Percentiles rank a stretch among this genome's conserved stretches.
Conservation (phyloP, 1,284 basidiomycete species). For the Moniliophthora roreri region DNA sequence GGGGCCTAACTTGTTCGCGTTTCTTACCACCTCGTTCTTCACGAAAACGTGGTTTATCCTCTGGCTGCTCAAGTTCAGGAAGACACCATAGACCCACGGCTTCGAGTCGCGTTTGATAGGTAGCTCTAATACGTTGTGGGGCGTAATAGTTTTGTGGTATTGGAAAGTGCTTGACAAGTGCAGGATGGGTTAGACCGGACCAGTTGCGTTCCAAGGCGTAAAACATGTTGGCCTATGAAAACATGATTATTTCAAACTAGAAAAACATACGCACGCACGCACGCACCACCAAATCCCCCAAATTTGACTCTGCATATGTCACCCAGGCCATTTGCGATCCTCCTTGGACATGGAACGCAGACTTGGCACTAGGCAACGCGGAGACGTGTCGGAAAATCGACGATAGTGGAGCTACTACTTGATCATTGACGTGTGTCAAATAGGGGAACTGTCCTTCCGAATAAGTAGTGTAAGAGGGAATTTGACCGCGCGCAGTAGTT, state of each 20-base stretch:
- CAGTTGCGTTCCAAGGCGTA: conserved; percentile 68
- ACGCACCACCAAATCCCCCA: conserved; percentile 71
- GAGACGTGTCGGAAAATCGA: conserved; percentile 65
- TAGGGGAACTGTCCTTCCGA: conserved; percentile 69
- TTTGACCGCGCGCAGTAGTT: conserved; percentile 20
- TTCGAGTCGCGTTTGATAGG: conserved; percentile 57
- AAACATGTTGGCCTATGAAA: conserved; percentile 50
- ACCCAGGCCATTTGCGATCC: conserved; percentile 60
- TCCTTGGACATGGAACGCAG: conserved; percentile 43
- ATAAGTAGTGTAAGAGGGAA: not conserved
- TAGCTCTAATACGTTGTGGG: conserved; percentile 58
- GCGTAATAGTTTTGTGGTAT: conserved; percentile 74
- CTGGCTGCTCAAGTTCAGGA: conserved; percentile 42
- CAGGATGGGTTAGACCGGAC: conserved; percentile 49
- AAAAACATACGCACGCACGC: not conserved
- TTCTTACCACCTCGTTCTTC: conserved; percentile 30
- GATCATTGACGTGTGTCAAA: conserved; percentile 56
- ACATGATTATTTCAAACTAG: not conserved
- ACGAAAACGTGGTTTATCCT: conserved; percentile 35
- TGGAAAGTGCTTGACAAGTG: conserved; percentile 56
- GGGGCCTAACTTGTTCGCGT: conserved; percentile 35
- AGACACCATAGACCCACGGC: conserved; percentile 62
- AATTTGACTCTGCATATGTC: conserved; percentile 60
- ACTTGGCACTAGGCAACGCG: conserved; percentile 30
- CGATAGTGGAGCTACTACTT: conserved; percentile 48